Percentiles rank a stretch among this genome's conserved stretches.
phyloP scores from a whole-genome alignment of 495 filamentous ascomycete genomes.

The Peziza echinospora region DNA sequence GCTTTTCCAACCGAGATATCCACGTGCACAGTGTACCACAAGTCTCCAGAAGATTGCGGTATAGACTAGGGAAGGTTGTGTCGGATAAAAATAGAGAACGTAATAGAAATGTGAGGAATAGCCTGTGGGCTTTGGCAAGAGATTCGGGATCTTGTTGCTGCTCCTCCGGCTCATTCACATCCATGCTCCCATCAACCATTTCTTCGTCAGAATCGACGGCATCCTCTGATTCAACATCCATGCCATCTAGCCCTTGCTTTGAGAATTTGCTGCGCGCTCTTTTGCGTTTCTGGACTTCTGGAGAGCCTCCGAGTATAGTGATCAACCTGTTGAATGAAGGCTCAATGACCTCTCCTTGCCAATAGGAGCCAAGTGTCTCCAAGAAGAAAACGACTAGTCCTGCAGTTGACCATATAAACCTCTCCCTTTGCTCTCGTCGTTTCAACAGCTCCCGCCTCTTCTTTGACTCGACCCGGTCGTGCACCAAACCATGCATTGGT shows the following conservation, averaged over 20 bases:
- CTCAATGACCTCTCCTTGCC: conserved; percentile 73
- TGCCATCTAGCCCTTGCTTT: conserved; percentile 1
- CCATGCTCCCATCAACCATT: not conserved
- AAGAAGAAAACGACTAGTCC: conserved; percentile 71
- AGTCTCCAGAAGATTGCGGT: not conserved
- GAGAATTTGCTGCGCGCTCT: not conserved
- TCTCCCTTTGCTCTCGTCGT: conserved; percentile 37
- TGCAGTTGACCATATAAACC: conserved; percentile 68
- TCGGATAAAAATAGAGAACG: conserved; percentile 52
- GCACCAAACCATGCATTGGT: conserved; percentile 38
- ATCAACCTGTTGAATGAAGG: conserved; percentile 31
- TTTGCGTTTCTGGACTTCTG: conserved; percentile 24
- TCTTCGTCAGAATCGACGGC: not conserved
- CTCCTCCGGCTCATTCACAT: conserved; percentile 3
- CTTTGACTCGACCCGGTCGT: conserved; percentile 22
- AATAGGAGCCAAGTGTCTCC: conserved; percentile 61
- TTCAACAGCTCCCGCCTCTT: conserved; percentile 31
- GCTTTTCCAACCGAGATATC: not conserved
- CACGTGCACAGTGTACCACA: not conserved
- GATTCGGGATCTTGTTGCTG: conserved; percentile 60
- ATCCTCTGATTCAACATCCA: not conserved
- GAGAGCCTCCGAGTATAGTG: conserved; percentile 32
- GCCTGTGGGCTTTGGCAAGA: conserved; percentile 52
- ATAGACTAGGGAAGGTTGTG: conserved; percentile 27
- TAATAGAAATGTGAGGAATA: conserved; percentile 45